A percentile compares a stretch with the other conserved stretches of the same genome.
phyloP scores from a whole-genome alignment of 2,329 filamentous ascomycete species.

The Stemphylium lycopersici region DNA sequence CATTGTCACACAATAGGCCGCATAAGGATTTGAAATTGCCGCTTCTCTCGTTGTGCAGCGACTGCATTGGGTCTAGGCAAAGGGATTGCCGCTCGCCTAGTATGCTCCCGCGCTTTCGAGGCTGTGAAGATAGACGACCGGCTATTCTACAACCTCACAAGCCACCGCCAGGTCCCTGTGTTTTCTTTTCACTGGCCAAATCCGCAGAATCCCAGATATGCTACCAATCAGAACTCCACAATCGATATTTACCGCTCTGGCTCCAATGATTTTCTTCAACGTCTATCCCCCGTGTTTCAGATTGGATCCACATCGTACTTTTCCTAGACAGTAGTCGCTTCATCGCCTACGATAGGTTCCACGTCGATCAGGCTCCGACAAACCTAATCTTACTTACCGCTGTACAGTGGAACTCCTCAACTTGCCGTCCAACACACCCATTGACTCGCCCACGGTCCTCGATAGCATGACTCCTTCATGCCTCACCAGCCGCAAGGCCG shows the following conservation, averaged over 20 bases:
- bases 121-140: slow-evolving; percentile 15
- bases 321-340: slow-evolving; percentile 23
- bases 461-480: slow-evolving; percentile 26
- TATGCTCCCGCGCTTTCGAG: slow-evolving; percentile 14
- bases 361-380: slow-evolving; percentile 27
- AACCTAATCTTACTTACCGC: slow-evolving; percentile 17
- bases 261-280: slow-evolving; percentile 19
- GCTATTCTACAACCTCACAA: slow-evolving; percentile 11
- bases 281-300: slow-evolving; percentile 29
- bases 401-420: slow-evolving; percentile 15
- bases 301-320: slow-evolving; percentile 18
- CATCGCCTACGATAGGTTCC: slow-evolving; percentile 31
- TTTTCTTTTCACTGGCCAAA: slow-evolving; percentile 21
- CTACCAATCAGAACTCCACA: slow-evolving; percentile 20
- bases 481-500: slow-evolving; percentile 18
- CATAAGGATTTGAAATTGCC: neutral
- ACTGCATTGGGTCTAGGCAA: neutral
- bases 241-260: slow-evolving; percentile 18
- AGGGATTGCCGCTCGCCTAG: slow-evolving; percentile 7
- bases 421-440: slow-evolving; percentile 13
- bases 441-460: slow-evolving; percentile 19
- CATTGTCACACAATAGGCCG: neutral
- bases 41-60: neutral
- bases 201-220: slow-evolving; percentile 16
- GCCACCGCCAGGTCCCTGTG: slow-evolving; percentile 20